Evolutionary conservation across 108 stramenopile species (phyloP), one percentile per base, ranked within the genome.

Genomic region (Nannochloropsis salina): DNA sequence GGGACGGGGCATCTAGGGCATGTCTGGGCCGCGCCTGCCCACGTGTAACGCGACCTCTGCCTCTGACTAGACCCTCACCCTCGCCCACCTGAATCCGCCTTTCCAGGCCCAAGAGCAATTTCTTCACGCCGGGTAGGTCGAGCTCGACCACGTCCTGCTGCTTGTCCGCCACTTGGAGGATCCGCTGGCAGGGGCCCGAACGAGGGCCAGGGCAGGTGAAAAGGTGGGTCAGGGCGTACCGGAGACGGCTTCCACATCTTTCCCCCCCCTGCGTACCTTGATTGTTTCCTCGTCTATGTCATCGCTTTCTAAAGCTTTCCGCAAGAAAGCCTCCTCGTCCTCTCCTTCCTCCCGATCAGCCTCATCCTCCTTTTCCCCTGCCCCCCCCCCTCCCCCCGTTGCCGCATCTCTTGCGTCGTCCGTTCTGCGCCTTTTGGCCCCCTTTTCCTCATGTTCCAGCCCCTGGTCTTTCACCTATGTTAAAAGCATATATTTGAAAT

Each of bases 201-300:
- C 1, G 47, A 51, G 47, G 15, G 11, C 31, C 31, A 1, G 1
- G 1, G 31, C 31, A 31, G 0, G 31, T 31, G 31, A 31, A 31
- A 31, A 31, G 31, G 31, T 1, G 31, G 31, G 31, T 31, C 31
- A 31, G 31, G 31, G 31, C 31, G 31, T 31, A 31, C 31, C 31
- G 31, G 31, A 31, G 31, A 31, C 31, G 31, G 31, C 31, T 1
- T 31, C 31, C 1, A 1, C 2, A 2, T 44, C 43, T 43, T 21
- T 20, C 44, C 43, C 43, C n/a, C 0, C 2, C 42, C 61, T 74
- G 20, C 61, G 3, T 8, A 74, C 61, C 6, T 74, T 74, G 61
- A 74, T 74, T 6, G 61, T 74, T n/a, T 74, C 61, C 61, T 74
- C 61, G n/a, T 74, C 61, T n/a, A 74, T 74, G 20, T 74, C 61